Base-by-base conservation (phyloP, 805 yeast species). In the Saccharomyces jurei region DNA sequence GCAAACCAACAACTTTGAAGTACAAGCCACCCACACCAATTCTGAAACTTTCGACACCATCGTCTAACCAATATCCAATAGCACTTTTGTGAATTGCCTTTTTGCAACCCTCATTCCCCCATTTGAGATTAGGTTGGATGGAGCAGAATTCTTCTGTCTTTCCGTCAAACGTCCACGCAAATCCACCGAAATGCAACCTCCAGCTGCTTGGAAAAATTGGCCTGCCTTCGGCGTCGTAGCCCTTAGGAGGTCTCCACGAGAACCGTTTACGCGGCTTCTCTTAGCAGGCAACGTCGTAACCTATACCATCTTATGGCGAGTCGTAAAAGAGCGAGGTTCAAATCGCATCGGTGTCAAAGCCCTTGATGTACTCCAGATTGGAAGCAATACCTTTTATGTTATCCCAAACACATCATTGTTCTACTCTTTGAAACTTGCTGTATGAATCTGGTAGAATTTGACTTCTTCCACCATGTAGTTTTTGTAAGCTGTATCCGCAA, bases 241-340 rank as follows among this genome's bases (percentile, higher is more conserved):
- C 73, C 30, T 81, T 74, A 31, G 78, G 76, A 58, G 74, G 75
- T 59, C 73, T 77, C 86, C 86, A 81, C 56, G 79, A 72, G 66
- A 79, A 80, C 83, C 84, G 80, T 65, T 81, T 82, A 63, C 85
- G 74, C 69, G 31, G 36, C 36, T 31, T 74, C 64, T 78, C 75
- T 67, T 81, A 81, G 66, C 81, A 76, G 17, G 79, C 67, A 61
- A 81, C 79, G 60, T 81, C 85, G 63, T 81, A 81, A 3, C 86
- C 86, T 84, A 81, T 81, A 63, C 81, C 86, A 52, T 76, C 79
- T 63, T 78, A 81, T 4, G 85, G 85, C 2, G 82, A 77, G 57
- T 77, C 81, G 67, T 74, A 80, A 71, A 78, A 77, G 22, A 85
- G 86, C 27, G 80, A 77, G 53, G 81, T 64, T 85, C 85, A 81